Evolutionary conservation across 129 eudicot genomes (phyloP), one percentile per base, ranked within the genome.

Genomic region (Deinandra increscens): DNA sequence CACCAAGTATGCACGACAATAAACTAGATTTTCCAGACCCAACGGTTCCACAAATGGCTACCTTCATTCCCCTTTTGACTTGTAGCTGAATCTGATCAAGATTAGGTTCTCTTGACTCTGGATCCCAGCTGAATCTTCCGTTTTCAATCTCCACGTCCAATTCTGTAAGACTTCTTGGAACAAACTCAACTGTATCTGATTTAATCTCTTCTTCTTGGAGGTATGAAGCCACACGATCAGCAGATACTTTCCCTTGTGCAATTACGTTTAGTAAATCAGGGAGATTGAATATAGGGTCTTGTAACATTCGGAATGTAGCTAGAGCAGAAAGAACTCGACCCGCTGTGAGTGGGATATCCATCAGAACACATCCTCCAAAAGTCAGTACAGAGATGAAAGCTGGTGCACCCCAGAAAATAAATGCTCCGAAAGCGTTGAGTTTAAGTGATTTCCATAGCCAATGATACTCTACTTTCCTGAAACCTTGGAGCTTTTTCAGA

Each of bases 381-480:
- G 99, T 94, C 41, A 80, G 38, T 11, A 84, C 87, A 4, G 99
- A 94, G 41, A 94, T 89, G 59, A 87, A 87, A 37, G 87, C 82
- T 1, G 99, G 99, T 7, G 99, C 77, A 15, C 96, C 96, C 99
- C 99, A 94, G 78, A 94, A 89, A 76, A 94, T 73, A 66, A 89
- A 94, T 18, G 87, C 77, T 26, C 84, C 64, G 17, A 85, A 0
- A 12, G 97, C 97, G 1, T 65, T 44, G 34, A 89, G 48, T 64
- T 84, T 83, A 15, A 89, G 83, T 3, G 95, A 89, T 70, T 82
- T 94, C 93, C 97, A 85, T 1, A 94, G 60, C 95, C 99, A 94
- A 18, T 56, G 65, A 61, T 77, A 78, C 74, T 94, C 99, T 0
- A 34, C 83, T 50, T 63, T 77, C 78, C 99, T 79, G 13, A 89